phyloP scores from a whole-genome alignment of 164 flowering plant species.

The Nymphaea thermarum region DNA sequence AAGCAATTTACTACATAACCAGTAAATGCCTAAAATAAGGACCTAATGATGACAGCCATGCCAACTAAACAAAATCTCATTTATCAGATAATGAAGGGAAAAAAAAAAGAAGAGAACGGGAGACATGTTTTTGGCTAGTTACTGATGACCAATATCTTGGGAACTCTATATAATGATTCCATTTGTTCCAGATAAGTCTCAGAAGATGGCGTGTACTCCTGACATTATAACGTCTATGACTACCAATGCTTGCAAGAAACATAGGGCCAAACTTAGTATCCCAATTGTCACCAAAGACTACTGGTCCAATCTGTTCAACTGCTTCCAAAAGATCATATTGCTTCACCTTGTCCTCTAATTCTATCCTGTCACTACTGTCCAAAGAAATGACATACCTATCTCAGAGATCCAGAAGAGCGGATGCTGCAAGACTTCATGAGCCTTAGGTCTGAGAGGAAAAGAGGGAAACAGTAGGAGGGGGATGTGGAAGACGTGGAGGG shows the following conservation, averaged over 20 bases:
- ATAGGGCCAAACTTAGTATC: constrained; percentile 51
- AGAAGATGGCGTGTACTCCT: constrained; percentile 62
- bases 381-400: constrained; percentile 58
- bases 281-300: constrained; percentile 61
- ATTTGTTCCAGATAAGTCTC: constrained; percentile 63
- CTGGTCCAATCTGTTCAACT: constrained; percentile 36
- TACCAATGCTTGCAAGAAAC: constrained; percentile 48
- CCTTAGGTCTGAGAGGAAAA: constrained; percentile 52
- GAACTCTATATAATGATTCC: constrained; percentile 63
- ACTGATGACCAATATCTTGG: constrained; percentile 18
- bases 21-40: too few relatives aligned
- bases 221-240: constrained; percentile 56
- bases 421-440: constrained; percentile 40
- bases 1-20: too few relatives aligned
- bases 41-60: too few relatives aligned
- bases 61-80: too few relatives aligned
- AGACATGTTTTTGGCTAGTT: not conserved
- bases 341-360: constrained; percentile 47
- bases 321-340: constrained; percentile 40
- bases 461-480: too few relatives aligned
- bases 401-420: constrained; percentile 70
- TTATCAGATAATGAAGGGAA: not conserved
- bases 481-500: too few relatives aligned
- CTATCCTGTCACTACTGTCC: constrained; percentile 69
- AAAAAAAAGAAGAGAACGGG: not conserved